These are phyloP conservation scores for Datura wrightii DNA, from an alignment of 257 asterid species.

Conservation along the genomic window DNA sequence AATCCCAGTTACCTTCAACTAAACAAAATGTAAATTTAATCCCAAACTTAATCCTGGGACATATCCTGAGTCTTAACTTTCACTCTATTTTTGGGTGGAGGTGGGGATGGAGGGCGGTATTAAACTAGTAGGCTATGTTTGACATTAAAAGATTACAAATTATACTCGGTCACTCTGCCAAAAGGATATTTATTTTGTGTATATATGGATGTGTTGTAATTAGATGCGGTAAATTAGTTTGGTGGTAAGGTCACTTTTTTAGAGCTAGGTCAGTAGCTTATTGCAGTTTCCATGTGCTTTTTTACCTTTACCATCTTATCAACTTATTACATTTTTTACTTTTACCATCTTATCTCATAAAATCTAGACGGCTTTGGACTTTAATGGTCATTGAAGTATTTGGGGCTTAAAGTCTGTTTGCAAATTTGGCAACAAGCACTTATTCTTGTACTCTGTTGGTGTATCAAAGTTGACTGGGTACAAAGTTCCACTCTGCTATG, in stretches of 20 bases:
- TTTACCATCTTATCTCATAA: neutral
- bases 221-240: conserved; percentile 13
- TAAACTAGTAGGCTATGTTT: neutral
- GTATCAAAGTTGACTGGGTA: neutral
- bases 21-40: neutral
- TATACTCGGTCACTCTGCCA: neutral
- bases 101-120: neutral
- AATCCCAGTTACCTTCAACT: neutral
- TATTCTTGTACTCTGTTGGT: neutral
- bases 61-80: neutral
- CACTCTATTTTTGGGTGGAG: neutral
- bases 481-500: neutral
- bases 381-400: neutral
- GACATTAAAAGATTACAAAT: neutral
- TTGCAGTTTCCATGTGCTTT: conserved; percentile 15
- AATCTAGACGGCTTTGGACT: neutral
- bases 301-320: conserved; percentile 10
- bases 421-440: neutral
- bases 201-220: neutral
- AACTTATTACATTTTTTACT: neutral
- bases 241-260: neutral
- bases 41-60: neutral
- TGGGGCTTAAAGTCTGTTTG: neutral
- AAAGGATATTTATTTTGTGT: conserved; percentile 16
- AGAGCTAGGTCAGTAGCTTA: conserved; percentile 9